Percentiles rank a stretch among this genome's conserved stretches.
phyloP scores from a whole-genome alignment of 495 filamentous ascomycete genomes.

The Trichoderma virens region DNA sequence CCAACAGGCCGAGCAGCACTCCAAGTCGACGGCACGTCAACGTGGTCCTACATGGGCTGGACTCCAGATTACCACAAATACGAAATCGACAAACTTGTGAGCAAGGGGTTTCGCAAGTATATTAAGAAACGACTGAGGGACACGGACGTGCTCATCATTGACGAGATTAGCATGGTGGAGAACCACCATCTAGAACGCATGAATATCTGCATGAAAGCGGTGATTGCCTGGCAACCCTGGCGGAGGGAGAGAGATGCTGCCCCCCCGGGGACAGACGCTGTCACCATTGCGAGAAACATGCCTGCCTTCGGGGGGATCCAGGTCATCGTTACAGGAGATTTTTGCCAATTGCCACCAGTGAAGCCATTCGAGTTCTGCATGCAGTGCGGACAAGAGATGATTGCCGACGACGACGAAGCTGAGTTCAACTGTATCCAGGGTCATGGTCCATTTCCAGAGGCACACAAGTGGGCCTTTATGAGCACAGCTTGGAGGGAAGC shows the following conservation, averaged over 20 bases:
- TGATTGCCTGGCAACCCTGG: slow-evolving; percentile 6
- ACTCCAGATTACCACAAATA: slow-evolving; percentile 26
- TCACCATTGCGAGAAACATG: slow-evolving; percentile 22
- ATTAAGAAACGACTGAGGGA: slow-evolving; percentile 22
- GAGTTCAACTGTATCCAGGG: slow-evolving; percentile 44
- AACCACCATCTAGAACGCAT: slow-evolving; percentile 48
- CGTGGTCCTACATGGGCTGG: slow-evolving; percentile 32
- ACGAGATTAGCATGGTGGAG: slow-evolving; percentile 46
- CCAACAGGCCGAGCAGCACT: slow-evolving; percentile 45
- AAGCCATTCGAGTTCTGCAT: slow-evolving; percentile 74
- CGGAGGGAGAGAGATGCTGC: slow-evolving; percentile 28
- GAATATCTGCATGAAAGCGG: slow-evolving; percentile 40
- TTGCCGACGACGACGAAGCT: slow-evolving; percentile 63
- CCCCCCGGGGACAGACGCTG: slow-evolving; percentile 67
- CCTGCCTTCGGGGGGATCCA: slow-evolving; percentile 87
- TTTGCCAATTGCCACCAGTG: slow-evolving; percentile 91
- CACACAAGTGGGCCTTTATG: slow-evolving; percentile 34
- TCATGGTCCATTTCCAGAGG: slow-evolving; percentile 23
- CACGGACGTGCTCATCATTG: slow-evolving; percentile 38
- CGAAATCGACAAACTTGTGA: slow-evolving; percentile 13
- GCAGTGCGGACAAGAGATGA: slow-evolving; percentile 62
- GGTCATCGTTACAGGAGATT: slow-evolving; percentile 89
- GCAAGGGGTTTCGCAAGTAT: not conserved
- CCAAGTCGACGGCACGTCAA: slow-evolving; percentile 39
- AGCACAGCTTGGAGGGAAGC: slow-evolving; percentile 29